phyloP scores from a whole-genome alignment of 2,329 filamentous ascomycete genomes.

The Talaromyces piceae region DNA sequence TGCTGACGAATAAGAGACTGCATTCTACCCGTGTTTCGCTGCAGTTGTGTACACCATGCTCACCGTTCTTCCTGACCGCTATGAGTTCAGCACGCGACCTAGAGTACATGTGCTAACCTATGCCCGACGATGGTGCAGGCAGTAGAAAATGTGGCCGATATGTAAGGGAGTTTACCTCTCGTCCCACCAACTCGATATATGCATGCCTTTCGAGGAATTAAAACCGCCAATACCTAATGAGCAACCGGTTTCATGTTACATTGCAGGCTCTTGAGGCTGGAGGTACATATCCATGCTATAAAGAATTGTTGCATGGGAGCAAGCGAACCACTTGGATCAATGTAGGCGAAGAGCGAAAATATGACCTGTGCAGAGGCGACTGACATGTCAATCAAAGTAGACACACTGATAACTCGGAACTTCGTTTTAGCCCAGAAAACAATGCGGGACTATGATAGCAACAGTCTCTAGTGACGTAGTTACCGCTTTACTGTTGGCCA shows the following conservation, averaged over 20 bases:
- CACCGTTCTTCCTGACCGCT: conserved; percentile 29
- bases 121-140: conserved; percentile 11
- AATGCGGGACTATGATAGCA: background rate
- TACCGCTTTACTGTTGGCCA: background rate
- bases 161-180: background rate
- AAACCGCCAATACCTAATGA: background rate
- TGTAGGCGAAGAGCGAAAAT: background rate
- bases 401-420: background rate
- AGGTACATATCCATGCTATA: no score
- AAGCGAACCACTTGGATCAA: background rate
- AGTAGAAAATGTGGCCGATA: conserved; percentile 7
- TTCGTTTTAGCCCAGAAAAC: background rate
- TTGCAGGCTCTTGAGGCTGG: background rate
- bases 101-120: no score
- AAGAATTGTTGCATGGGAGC: no score
- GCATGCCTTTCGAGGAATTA: background rate
- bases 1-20: background rate
- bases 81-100: no score
- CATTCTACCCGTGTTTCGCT: conserved; percentile 16
- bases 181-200: background rate
- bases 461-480: background rate
- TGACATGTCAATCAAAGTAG: background rate
- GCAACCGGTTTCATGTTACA: background rate
- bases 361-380: background rate
- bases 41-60: conserved; percentile 36